These are phyloP conservation scores for Parmelia sp. DNA, from an alignment of 495 filamentous ascomycete genomes.

Conservation along the genomic window DNA sequence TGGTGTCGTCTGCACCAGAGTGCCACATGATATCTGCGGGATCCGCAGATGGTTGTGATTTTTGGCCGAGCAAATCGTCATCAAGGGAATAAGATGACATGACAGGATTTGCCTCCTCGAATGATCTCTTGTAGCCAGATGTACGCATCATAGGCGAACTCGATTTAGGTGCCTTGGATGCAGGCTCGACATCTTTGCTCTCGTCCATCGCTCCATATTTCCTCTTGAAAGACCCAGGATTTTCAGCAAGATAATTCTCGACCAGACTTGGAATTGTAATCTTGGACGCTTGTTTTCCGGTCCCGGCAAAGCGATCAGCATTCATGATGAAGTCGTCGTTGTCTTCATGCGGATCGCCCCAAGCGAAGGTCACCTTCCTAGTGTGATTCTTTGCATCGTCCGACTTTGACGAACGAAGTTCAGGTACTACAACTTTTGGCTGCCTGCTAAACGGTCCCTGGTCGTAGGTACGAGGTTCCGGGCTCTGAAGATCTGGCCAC, in stretches of 20 bases:
- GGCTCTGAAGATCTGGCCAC: conserved; percentile 14
- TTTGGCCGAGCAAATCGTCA: not conserved
- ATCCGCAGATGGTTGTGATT: not conserved
- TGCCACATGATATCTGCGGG: not conserved
- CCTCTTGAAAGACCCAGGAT: not conserved
- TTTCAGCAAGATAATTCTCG: not conserved
- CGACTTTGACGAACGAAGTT: not conserved
- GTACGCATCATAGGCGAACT: not conserved
- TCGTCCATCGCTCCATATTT: not conserved
- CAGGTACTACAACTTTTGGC: not conserved
- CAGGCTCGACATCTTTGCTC: not conserved
- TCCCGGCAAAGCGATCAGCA: not conserved
- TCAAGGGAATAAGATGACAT: not conserved
- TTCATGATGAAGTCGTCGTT: not conserved
- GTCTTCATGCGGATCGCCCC: not conserved
- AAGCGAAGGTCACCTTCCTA: not conserved
- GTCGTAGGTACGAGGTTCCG: conserved; percentile 4
- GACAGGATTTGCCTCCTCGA: not conserved
- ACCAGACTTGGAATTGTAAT: conserved; percentile 4
- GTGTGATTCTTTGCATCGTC: not conserved
- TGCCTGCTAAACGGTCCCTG: conserved; percentile 8
- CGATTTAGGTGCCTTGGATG: not conserved
- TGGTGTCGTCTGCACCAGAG: not conserved
- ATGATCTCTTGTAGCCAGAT: not conserved
- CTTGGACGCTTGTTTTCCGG: not conserved